Evolutionary conservation across 2,329 filamentous ascomycete genomes (phyloP).

Genomic region (Decorospora gaudefroyi): DNA sequence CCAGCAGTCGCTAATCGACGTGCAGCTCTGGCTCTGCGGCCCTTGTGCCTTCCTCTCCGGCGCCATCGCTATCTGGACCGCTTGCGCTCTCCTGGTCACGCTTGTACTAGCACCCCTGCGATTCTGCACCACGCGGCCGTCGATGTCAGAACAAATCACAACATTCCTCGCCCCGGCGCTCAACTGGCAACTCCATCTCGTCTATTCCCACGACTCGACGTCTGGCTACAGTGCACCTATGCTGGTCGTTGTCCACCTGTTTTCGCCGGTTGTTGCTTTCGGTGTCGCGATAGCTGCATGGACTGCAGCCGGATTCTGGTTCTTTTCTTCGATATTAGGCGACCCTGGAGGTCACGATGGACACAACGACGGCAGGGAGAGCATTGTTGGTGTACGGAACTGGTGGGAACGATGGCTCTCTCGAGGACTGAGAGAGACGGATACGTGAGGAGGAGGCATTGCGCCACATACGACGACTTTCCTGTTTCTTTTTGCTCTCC

Average conservation of each 20-base stretch:
- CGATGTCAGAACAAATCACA: conserved; percentile 57
- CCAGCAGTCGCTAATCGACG: conserved; percentile 12
- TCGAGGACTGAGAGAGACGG: conserved; percentile 38
- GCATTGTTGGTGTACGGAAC: conserved; percentile 61
- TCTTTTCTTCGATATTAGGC: conserved; percentile 64
- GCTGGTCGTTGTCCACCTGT: conserved; percentile 58
- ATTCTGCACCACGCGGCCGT: conserved; percentile 56
- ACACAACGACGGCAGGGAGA: conserved; percentile 64
- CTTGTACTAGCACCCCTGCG: conserved; percentile 59
- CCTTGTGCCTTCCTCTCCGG: conserved; percentile 61
- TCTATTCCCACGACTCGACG: conserved; percentile 51
- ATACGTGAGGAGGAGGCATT: conserved; percentile 3
- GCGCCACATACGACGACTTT: conserved; percentile 2
- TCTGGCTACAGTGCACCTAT: conserved; percentile 48
- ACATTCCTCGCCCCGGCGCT: conserved; percentile 59
- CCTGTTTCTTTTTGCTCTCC: conserved; percentile 6
- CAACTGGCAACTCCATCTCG: conserved; percentile 56
- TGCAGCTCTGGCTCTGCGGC: conserved; percentile 58
- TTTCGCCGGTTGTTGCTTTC: conserved; percentile 62
- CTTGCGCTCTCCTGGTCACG: conserved; percentile 53
- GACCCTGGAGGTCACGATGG: conserved; percentile 64
- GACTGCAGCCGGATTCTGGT: conserved; percentile 65
- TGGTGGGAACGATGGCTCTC: conserved; percentile 66
- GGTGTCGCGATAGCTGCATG: conserved; percentile 62
- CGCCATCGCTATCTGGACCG: conserved; percentile 59